These are phyloP conservation scores for Vachellia collinsii DNA, from an alignment of 306 rosid species.

Conservation along the genomic window DNA sequence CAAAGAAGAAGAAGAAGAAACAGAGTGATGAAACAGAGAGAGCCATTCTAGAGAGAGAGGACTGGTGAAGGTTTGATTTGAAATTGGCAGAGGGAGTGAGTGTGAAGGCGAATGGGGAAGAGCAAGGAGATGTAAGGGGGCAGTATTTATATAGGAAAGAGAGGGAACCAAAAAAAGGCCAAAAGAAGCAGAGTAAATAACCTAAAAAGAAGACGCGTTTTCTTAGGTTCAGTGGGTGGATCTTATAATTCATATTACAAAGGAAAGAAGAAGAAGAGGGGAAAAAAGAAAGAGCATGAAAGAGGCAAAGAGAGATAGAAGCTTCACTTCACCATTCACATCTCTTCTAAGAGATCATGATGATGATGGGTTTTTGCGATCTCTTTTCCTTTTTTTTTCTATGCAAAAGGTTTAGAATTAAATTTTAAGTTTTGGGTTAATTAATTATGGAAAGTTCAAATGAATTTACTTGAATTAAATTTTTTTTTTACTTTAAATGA, in stretches of 20 bases:
- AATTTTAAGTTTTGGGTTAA: neutral
- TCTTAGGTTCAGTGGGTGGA: conserved; percentile 47
- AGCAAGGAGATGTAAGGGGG: neutral
- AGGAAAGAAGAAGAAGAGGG: neutral
- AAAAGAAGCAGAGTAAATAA: neutral
- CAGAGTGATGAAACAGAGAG: conserved; percentile 32
- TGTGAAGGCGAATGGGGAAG: neutral
- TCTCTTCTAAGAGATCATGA: neutral
- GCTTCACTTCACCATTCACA: conserved; percentile 22
- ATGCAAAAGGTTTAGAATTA: neutral
- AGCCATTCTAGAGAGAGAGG: conserved; percentile 42
- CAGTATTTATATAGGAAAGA: conserved; percentile 39
- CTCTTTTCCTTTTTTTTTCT: neutral
- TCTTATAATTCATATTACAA: conserved; percentile 14
- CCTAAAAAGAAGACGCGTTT: conserved; percentile 51
- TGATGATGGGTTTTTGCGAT: neutral
- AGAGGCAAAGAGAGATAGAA: neutral
- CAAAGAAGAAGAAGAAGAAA: conserved; percentile 26
- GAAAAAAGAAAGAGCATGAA: neutral
- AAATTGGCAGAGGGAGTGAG: neutral
- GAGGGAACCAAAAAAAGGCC: conserved; percentile 36
- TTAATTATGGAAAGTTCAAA: neutral
- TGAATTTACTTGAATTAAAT: neutral
- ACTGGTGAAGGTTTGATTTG: neutral
- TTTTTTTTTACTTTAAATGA: neutral